Evolutionary conservation across 192 early-diverging fungal species (phyloP), one percentile per base, ranked within the genome.

Genomic region (Entrophospora sp.): DNA sequence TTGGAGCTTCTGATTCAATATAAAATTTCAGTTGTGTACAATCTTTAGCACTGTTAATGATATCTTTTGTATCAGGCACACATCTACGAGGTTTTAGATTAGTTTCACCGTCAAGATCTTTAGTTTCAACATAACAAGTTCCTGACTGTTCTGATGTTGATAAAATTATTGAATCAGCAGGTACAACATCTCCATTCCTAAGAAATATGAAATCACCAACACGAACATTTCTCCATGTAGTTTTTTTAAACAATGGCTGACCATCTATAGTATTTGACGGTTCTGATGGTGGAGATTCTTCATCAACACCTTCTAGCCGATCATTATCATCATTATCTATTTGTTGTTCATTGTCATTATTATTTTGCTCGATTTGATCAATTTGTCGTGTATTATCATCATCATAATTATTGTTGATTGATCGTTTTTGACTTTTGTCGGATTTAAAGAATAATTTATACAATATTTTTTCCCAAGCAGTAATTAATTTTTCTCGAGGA

Each of bases 61-160:
- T n/a, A 44, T 85, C 74, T 10, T 75, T 68, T 7, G 89, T 84
- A 42, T 91, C 88, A 8, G 76, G 68, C 1, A 94, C 35, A 10
- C 85, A 79, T 3, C 79, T 58, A n/a, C 89, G 85, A 28, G 90
- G 81, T 76, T 97, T 97, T 5, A 97, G 73, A 68, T 97, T 97
- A n/a, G 95, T 97, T 73, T 97, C 95, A 38, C 95, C 95, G 64
- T 97, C 95, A 53, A 97, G 70, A 70, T 95, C 92, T 68, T 91
- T 94, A 5, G 95, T 97, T 72, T 95, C 95, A 22, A 94, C 82
- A 71, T 87, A 95, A 69, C 90, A 93, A 5, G 83, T 67, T 12
- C 79, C 80, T 49, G 91, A 87, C 2, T 82, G 81, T 48, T 90
- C 88, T 3, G 85, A 85, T 1, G 91, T 89, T 1, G 91, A 80